Evolutionary conservation across 2,329 filamentous ascomycete genomes (phyloP), one percentile per base, ranked within the genome.

Genomic region (Dothiorella sarmentorum): DNA sequence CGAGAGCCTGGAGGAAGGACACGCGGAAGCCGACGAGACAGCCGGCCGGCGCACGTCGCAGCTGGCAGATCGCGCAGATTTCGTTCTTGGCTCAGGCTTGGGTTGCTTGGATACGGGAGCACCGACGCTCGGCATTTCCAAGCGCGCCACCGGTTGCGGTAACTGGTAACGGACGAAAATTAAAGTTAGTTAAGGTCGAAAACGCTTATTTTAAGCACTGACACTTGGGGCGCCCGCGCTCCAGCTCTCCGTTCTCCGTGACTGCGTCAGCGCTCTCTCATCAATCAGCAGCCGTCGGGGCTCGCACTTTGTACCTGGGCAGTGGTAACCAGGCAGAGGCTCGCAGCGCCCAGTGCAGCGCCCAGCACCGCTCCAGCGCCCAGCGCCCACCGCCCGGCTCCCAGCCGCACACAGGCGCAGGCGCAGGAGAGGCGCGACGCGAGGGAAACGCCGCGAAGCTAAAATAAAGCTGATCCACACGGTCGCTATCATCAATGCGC

Each of bases 401-500:
- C 15, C 15, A 37, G 24, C 43, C 43, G 26, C 24, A 29, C 43
- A 26, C 43, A 45, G n/a, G 40, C 37, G 37, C n/a, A 18, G n/a
- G 6, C 4, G 37, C 37, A 15, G 47, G 44, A n/a, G n/a, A n/a
- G n/a, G n/a, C 45, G 45, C 45, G 49, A 53, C 49, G 49, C 49
- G 49, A 53, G 49, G 49, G 49, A 40, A 56, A 38, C 52, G 52
- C 38, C 52, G 38, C 38, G 26, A 35, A 44, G 52, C 38, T 56
- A 56, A 55, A 55, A 42, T 55, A 57, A 45, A 57, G 42, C 53
- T 57, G 55, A 58, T 58, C 55, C 55, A 58, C 55, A 38, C 31
- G 47, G 33, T 44, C 55, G 55, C 42, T 56, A 53, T 53, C 49
- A 53, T 53, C 49, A 42, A 47, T 58, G 56, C 56, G 56, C 56